Conservation (phyloP, 495 filamentous ascomycete genomes). For the Emericellopsis terricola region DNA sequence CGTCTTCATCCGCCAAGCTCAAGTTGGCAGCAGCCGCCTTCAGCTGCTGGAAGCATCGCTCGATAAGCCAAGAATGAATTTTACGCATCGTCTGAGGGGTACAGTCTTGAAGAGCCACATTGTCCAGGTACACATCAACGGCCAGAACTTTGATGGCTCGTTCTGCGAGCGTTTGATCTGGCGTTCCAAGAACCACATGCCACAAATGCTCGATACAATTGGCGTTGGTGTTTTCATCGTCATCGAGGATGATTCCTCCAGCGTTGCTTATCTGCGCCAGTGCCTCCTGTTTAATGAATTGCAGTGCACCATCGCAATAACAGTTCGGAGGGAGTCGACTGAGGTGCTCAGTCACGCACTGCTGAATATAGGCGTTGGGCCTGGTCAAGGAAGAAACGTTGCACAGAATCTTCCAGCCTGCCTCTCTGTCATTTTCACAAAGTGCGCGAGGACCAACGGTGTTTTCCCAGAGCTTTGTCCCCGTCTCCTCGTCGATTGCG, state of each 20-base stretch:
- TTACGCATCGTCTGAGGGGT: conserved; percentile 23
- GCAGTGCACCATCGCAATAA: conserved; percentile 46
- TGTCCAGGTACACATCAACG: conserved; percentile 47
- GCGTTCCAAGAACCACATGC: conserved; percentile 60
- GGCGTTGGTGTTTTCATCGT: conserved; percentile 19
- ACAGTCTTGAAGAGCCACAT: conserved; percentile 21
- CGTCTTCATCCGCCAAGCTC: too few relatives aligned
- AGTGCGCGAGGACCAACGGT: conserved; percentile 43
- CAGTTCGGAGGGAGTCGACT: conserved; percentile 41
- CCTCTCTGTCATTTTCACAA: conserved; percentile 34
- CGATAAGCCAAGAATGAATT: conserved; percentile 63
- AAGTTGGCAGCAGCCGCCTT: too few relatives aligned
- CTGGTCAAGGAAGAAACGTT: conserved; percentile 24
- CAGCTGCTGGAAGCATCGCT: conserved; percentile 61
- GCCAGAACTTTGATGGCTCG: conserved; percentile 53
- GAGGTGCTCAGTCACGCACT: conserved; percentile 48
- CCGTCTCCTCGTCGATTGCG: conserved; percentile 42
- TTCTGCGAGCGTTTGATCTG: conserved; percentile 47
- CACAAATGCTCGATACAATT: conserved; percentile 63
- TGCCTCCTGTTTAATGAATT: conserved; percentile 39
- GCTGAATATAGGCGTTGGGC: conserved; percentile 44
- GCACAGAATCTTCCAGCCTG: conserved; percentile 48
- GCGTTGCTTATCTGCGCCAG: conserved; percentile 20
- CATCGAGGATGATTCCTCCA: conserved; percentile 21
- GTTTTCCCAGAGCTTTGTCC: conserved; percentile 44